phyloP scores from a whole-genome alignment of 495 filamentous ascomycete genomes.

The Chaetomium fimeti region DNA sequence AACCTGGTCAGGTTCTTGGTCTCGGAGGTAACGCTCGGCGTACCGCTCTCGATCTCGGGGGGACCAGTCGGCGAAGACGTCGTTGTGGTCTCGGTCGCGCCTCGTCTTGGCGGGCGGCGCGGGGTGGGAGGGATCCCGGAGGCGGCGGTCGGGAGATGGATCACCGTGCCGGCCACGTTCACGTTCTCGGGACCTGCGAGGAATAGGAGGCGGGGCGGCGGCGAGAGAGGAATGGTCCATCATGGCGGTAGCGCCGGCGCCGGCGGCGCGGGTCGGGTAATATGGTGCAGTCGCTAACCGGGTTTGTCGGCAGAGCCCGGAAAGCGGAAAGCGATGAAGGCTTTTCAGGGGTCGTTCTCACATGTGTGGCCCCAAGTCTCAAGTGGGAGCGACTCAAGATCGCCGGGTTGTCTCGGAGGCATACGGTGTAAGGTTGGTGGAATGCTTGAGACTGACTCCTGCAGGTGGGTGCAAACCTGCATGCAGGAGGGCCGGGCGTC shows the following conservation, averaged over 20 bases:
- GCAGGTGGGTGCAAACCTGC: constrained; percentile 29
- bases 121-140: constrained; percentile 21
- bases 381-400: background rate
- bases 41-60: constrained; percentile 31
- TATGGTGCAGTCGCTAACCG: constrained; percentile 28
- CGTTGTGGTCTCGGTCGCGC: constrained; percentile 28
- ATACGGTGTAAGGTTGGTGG: constrained; percentile 6
- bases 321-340: background rate
- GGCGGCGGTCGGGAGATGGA: constrained; percentile 17
- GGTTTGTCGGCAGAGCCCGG: constrained; percentile 17
- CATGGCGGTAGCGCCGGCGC: constrained; percentile 29
- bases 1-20: constrained; percentile 31
- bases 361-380: constrained; percentile 21
- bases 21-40: constrained; percentile 33
- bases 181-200: constrained; percentile 36
- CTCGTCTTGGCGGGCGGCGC: constrained; percentile 20
- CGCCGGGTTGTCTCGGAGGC: constrained; percentile 16
- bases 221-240: constrained; percentile 30
- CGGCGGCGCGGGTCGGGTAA: constrained; percentile 21
- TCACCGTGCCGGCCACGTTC: constrained; percentile 29
- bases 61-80: constrained; percentile 36
- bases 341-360: constrained; percentile 5
- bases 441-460: constrained; percentile 30
- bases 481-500: constrained; percentile 22
- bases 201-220: constrained; percentile 32